phyloP scores from a whole-genome alignment of 352 stramenopile species.

The Globisporangium canariense region DNA sequence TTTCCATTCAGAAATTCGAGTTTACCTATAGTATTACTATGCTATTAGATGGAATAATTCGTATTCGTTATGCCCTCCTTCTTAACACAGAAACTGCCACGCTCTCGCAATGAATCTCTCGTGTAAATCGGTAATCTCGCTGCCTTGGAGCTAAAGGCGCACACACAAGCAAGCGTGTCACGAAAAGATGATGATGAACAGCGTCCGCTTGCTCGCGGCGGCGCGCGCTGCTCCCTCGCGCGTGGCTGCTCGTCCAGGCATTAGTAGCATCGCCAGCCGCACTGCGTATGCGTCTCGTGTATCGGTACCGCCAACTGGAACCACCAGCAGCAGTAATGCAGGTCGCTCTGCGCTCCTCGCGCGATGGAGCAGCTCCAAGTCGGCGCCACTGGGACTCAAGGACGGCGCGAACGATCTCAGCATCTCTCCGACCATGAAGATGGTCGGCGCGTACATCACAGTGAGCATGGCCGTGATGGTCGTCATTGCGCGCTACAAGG shows the following conservation, averaged over 20 bases:
- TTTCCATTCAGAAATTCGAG: too few species aligned
- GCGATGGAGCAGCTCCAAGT: constrained; percentile 17
- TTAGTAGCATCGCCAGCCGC: not conserved
- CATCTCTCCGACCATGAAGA: constrained; percentile 49
- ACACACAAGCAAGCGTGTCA: not conserved
- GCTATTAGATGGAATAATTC: too few species aligned
- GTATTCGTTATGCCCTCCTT: too few species aligned
- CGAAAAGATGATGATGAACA: not conserved
- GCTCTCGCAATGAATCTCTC: too few species aligned
- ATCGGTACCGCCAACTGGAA: too few species aligned
- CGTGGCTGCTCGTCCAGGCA: constrained; percentile 1
- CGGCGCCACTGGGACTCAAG: constrained; percentile 43
- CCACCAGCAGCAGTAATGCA: not conserved
- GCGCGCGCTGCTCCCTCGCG: constrained; percentile 3
- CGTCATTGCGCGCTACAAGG: constrained; percentile 59
- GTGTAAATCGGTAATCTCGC: too few species aligned
- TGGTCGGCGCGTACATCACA: constrained; percentile 55
- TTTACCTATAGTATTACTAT: too few species aligned
- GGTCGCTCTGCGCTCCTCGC: not conserved
- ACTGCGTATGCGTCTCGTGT: not conserved
- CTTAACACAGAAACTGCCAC: too few species aligned
- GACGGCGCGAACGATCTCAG: constrained; percentile 25
- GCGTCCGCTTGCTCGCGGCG: not conserved
- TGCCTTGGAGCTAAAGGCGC: too few species aligned
- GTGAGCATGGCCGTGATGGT: constrained; percentile 51